Evolutionary conservation across 73 alveolate genomes (phyloP), one percentile per base, ranked within the genome.

Genomic region (Effrenium voratum): DNA sequence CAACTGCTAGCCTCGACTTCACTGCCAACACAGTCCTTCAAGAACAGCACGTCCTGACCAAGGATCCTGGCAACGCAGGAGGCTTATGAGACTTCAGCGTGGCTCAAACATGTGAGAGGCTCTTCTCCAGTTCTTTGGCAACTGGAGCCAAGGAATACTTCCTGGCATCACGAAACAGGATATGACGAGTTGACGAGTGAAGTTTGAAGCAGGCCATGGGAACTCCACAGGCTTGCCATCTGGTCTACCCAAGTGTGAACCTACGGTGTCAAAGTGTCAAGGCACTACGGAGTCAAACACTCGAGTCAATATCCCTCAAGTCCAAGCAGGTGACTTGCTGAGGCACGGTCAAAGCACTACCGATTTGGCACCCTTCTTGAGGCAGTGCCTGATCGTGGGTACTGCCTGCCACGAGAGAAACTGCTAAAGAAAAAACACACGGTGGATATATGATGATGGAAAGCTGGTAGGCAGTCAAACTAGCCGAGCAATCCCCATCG

Each of bases 91-190:
- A 0, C 22, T 66, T 5, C 36, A 59, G 10, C 72, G 34, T 57
- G 8, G 2, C 72, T 5, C 38, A 66, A 43, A 34, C 34, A 66
- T 26, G 85, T 45, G 60, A 36, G 80, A 41, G 85, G 76, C 95
- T 81, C 88, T 99, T 99, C 95, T 99, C 99, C 40, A 84, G 84
- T 15, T 63, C 99, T 46, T 98, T 84, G 55, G 99, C 99, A 38
- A 99, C 99, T 46, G 99, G 99, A 50, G 99, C 99, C 99, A 99
- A 84, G 50, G 99, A 99, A 99, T 94, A 98, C 99, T 99, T 99
- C 77, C 99, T 99, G 72, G 93, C 99, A 66, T 16, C 72, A 57
- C 72, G 72, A 30, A 57, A 57, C 72, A 57, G 72, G 6, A 57
- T 57, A 57, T 57, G 72, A 30, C 28, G 72, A 30, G 28, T 57